These are phyloP conservation scores for Metroxylon sagu DNA, from an alignment of 176 grass and related monocot species.

Conservation along the genomic window DNA sequence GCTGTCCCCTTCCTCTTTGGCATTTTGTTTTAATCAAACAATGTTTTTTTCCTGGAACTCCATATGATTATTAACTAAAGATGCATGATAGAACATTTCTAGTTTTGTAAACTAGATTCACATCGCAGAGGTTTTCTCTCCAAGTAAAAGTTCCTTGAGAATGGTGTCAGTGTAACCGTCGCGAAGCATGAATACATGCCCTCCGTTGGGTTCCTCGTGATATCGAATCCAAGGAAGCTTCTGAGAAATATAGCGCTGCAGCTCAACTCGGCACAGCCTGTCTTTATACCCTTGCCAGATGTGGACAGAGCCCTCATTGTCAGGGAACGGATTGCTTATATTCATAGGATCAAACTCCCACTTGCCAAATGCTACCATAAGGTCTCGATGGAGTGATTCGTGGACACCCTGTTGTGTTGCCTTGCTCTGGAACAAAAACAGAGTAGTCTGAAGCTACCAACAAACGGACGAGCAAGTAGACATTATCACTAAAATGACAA, in stretches of 20 bases:
- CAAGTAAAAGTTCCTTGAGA: conserved; percentile 32
- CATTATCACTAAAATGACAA: too few relatives aligned
- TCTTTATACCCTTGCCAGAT: conserved; percentile 54
- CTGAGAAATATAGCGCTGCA: conserved; percentile 43
- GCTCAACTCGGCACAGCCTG: conserved; percentile 35
- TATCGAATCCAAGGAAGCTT: conserved; percentile 58
- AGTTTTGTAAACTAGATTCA: too few relatives aligned
- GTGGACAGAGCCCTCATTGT: conserved; percentile 46
- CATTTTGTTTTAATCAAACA: too few relatives aligned
- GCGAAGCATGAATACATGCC: conserved; percentile 25
- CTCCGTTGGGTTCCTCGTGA: conserved; percentile 39
- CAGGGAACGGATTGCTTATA: conserved; percentile 47
- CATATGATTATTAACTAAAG: too few relatives aligned
- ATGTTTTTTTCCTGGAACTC: too few relatives aligned
- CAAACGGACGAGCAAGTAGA: not conserved
- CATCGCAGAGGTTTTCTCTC: not conserved
- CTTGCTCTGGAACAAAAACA: conserved; percentile 22
- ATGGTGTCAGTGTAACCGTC: conserved; percentile 23
- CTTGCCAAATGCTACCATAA: conserved; percentile 30
- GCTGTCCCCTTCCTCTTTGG: too few relatives aligned
- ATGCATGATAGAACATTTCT: too few relatives aligned
- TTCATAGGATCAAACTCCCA: conserved; percentile 63
- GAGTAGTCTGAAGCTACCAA: not conserved
- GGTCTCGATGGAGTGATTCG: conserved; percentile 47
- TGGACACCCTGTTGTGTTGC: conserved; percentile 37